Base-by-base conservation (phyloP, 1,139 yeast species). In the Tardiomyces digboiensis region DNA sequence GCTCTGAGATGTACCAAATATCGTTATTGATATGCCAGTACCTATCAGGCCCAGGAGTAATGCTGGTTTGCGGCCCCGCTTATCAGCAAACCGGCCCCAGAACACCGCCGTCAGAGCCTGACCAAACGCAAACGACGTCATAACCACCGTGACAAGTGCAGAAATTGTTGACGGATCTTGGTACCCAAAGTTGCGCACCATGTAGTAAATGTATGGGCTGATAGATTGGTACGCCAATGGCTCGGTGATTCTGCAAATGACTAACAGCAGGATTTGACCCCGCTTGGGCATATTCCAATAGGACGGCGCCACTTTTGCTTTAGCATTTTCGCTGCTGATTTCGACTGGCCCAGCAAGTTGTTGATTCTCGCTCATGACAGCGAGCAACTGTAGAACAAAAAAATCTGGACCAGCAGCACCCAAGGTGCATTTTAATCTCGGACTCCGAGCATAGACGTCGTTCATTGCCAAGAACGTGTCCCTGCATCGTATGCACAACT, bases 141-240 rank as follows among this genome's bases (percentile, higher is more conserved):
- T 75, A 70, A 39, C 81, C 73, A 40, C 74, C 64, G 63, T 76
- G 69, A 50, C 67, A 62, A 52, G 44, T 2, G 79, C 67, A 18
- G 78, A 72, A 39, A 76, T 75, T 2, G 71, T 69, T 46, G 76
- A 75, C 19, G 71, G 70, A 26, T 70, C 67, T 2, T 77, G 72
- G 22, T 76, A 65, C 5, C 74, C 71, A 53, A 78, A 78, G 52
- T 75, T 80, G 47, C 75, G 58, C 29, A 79, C 74, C 80, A 78
- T 75, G 56, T 74, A 78, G 58, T 76, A 79, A 26, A 78, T 70
- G 57, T 78, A 79, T 2, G 84, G 83, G 53, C 78, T 74, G 36
- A 76, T 58, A 2, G 82, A 77, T 2, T 81, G 72, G 60, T 77
- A 78, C 1, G 82, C 76, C 39, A 78, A 64, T 0, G 84, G 82